Base-by-base conservation (phyloP, 148 eudicot genomes). In the Nyssa sinensis region DNA sequence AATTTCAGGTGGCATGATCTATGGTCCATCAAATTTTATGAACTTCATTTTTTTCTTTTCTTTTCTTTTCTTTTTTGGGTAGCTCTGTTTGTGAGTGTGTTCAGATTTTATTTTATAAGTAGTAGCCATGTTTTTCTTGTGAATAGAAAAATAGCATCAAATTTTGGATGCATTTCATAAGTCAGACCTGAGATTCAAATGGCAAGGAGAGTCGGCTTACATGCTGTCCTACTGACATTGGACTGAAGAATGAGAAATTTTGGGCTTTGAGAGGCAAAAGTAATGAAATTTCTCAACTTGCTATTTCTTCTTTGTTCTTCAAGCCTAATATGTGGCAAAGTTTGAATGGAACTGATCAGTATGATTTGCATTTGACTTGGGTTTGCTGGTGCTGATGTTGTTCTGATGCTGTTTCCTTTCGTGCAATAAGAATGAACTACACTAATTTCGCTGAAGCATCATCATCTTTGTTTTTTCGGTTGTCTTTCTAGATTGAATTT, bases 401-500 rank as follows among this genome's bases (percentile, higher is more conserved):
- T 19, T 5, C 17, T 53, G 21, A 53, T n/a, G 17, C 16, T 1
- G 23, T 53, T 53, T 21, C 0, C 58, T 55, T 55, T 19, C 24
- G 21, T 55, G 59, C 6, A n/a, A n/a, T n/a, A n/a, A n/a, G n/a
- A n/a, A n/a, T n/a, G n/a, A n/a, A 55, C 8, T 44, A 19, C 33
- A 60, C 23, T 60, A 64, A 13, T 33, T 60, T 27, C 4, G 21
- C 58, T 39, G 4, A 72, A 2, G n/a, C n/a, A 27, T 37, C 5
- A 17, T 4, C 4, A 1, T 21, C 7, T 71, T 12, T 39, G 10
- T 11, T 37, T 25, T 35, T 17, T 10, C n/a, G n/a, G n/a, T n/a
- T 60, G 21, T 3, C 24, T 66, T 59, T 61, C 65, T 66, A 93
- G 96, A 86, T 93, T 73, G 94, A 93, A 33, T 93, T 93, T 63